Evolutionary conservation across 73 alveolate species (phyloP).

Genomic region (Uronychia binucleata): DNA sequence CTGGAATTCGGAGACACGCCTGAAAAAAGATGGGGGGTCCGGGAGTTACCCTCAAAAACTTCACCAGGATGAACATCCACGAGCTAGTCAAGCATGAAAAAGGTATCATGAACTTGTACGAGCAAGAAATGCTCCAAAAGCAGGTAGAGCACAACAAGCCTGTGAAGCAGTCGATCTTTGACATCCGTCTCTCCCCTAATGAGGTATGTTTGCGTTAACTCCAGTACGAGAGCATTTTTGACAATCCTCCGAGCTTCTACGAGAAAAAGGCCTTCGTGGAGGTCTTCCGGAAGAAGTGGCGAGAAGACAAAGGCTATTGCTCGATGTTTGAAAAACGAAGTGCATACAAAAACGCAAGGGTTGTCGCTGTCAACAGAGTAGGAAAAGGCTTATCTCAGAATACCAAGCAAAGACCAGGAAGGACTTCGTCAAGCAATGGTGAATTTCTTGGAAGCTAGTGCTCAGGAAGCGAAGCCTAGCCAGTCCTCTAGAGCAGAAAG

Average conservation of each 20-base stretch:
- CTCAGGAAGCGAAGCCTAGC: too few species aligned
- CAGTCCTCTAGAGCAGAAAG: too few species aligned
- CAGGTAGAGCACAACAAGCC: slow-evolving; percentile 3
- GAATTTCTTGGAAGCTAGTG: too few species aligned
- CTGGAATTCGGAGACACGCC: too few species aligned
- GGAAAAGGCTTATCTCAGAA: background rate
- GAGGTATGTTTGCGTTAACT: background rate
- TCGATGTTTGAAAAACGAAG: slow-evolving; percentile 51
- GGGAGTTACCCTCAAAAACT: slow-evolving; percentile 8
- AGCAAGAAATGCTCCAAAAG: background rate
- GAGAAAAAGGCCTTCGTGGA: slow-evolving; percentile 63
- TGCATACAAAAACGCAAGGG: background rate
- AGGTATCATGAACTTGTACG: slow-evolving; percentile 33
- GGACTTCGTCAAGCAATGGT: too few species aligned
- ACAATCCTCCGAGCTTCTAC: slow-evolving; percentile 47
- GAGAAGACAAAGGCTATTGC: slow-evolving; percentile 61
- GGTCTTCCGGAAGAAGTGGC: slow-evolving; percentile 60
- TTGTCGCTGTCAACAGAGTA: background rate
- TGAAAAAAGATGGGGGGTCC: too few species aligned
- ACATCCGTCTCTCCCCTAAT: background rate
- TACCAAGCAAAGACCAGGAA: too few species aligned
- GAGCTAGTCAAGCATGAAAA: slow-evolving; percentile 44
- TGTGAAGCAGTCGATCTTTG: background rate
- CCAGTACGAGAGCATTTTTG: slow-evolving; percentile 54
- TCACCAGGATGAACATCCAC: slow-evolving; percentile 14